phyloP scores from a whole-genome alignment of 805 yeast genomes.

The Saccharomycopsis babjevae region DNA sequence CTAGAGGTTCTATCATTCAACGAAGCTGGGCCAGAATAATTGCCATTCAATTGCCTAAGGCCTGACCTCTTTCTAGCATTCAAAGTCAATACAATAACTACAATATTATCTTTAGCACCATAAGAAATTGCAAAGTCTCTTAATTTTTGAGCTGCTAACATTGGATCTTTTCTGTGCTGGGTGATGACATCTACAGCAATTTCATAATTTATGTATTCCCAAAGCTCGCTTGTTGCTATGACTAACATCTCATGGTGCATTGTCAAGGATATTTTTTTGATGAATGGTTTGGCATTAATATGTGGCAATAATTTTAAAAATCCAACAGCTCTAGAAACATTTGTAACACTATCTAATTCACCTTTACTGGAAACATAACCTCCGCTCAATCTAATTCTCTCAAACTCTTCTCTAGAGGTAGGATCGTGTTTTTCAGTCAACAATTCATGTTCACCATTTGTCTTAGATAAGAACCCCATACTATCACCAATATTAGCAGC shows the following conservation, averaged over 20 bases:
- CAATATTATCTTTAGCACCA: conserved; percentile 70
- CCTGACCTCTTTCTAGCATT: conserved; percentile 32
- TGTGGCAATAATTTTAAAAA: conserved; percentile 80
- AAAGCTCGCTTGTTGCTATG: conserved; percentile 71
- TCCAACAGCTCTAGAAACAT: conserved; percentile 87
- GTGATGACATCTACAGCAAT: conserved; percentile 86
- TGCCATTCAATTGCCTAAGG: not conserved
- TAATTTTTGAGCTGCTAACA: conserved; percentile 84
- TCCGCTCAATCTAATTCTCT: conserved; percentile 82
- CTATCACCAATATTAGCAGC: conserved; percentile 90
- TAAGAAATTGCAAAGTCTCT: conserved; percentile 92
- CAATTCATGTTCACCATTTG: conserved; percentile 69
- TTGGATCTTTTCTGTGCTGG: conserved; percentile 71
- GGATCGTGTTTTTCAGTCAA: conserved; percentile 80
- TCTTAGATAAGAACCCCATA: conserved; percentile 66
- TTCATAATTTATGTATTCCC: conserved; percentile 78
- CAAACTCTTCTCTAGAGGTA: conserved; percentile 64
- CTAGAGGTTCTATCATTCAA: conserved; percentile 4
- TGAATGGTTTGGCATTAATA: conserved; percentile 79
- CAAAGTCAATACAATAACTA: conserved; percentile 70
- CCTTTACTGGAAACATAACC: conserved; percentile 84
- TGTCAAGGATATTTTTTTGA: conserved; percentile 47
- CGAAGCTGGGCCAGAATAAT: not conserved
- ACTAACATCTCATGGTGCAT: conserved; percentile 77
- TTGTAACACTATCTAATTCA: conserved; percentile 70